Conservation (phyloP, 352 stramenopile species). For the Pythium volutum region DNA sequence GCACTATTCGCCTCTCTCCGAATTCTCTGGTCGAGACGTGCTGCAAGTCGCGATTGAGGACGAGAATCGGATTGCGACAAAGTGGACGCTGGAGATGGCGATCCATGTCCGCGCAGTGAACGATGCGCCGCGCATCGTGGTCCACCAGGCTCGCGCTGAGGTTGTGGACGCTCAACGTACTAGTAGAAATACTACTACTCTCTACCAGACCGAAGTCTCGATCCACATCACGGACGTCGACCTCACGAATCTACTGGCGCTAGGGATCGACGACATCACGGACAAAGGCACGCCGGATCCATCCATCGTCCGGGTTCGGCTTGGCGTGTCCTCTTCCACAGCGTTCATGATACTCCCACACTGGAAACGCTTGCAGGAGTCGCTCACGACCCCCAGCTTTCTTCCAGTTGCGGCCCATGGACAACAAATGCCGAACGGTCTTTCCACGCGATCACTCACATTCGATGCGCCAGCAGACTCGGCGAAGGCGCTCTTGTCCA, state of each 20-base stretch:
- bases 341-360: neutral
- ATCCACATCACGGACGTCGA: conserved; percentile 7
- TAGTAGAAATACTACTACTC: neutral
- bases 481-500: conserved; percentile 1
- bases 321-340: neutral
- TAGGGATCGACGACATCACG: neutral
- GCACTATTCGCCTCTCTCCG: conserved; percentile 15
- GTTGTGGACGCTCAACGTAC: neutral
- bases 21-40: conserved; percentile 22
- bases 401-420: neutral
- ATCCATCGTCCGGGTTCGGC: conserved; percentile 1
- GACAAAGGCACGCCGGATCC: neutral
- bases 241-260: neutral
- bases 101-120: conserved; percentile 21
- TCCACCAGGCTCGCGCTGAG: neutral
- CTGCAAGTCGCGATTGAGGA: neutral
- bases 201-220: conserved; percentile 4
- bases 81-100: neutral
- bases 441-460: neutral
- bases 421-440: neutral
- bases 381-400: neutral
- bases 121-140: conserved; percentile 7
- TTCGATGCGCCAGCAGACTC: conserved; percentile 3
- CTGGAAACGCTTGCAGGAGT: neutral
- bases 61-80: neutral